phyloP scores from a whole-genome alignment of 176 grass and related monocot genomes.

The Pharus latifolius region DNA sequence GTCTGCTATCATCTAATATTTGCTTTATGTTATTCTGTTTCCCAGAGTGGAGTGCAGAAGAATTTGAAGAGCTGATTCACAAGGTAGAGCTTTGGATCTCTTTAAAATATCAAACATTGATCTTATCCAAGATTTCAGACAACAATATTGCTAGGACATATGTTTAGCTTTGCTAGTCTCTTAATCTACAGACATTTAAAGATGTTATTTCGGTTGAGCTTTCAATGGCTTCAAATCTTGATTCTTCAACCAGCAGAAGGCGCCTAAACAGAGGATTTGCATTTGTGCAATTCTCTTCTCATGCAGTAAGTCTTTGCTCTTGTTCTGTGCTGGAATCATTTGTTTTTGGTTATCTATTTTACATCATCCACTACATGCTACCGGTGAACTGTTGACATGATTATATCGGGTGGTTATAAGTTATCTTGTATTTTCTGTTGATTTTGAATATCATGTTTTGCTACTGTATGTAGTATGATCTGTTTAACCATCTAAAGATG shows the following conservation, averaged over 20 bases:
- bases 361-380: not conserved
- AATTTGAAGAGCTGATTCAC: slow-evolving; percentile 64
- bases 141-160: not conserved
- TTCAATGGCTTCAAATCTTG: slow-evolving; percentile 37
- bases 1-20: not conserved
- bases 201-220: slow-evolving; percentile 77
- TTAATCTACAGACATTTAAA: slow-evolving; percentile 51
- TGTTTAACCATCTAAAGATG: not conserved
- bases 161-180: not conserved
- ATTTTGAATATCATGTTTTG: slow-evolving; percentile 2
- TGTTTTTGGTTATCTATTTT: not conserved
- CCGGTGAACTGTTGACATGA: not conserved
- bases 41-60: slow-evolving; percentile 57
- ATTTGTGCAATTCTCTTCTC: slow-evolving; percentile 71
- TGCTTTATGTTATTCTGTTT: slow-evolving; percentile 13
- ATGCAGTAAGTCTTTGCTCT: slow-evolving; percentile 45
- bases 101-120: not conserved
- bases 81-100: slow-evolving; percentile 34
- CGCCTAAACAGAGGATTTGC: slow-evolving; percentile 69
- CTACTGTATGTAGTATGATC: not conserved
- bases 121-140: not conserved
- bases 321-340: not conserved
- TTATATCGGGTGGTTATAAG: not conserved
- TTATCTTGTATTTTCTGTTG: not conserved
- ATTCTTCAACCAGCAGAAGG: slow-evolving; percentile 37